phyloP scores from a whole-genome alignment of 495 filamentous ascomycete species.

The Platismatia glauca region DNA sequence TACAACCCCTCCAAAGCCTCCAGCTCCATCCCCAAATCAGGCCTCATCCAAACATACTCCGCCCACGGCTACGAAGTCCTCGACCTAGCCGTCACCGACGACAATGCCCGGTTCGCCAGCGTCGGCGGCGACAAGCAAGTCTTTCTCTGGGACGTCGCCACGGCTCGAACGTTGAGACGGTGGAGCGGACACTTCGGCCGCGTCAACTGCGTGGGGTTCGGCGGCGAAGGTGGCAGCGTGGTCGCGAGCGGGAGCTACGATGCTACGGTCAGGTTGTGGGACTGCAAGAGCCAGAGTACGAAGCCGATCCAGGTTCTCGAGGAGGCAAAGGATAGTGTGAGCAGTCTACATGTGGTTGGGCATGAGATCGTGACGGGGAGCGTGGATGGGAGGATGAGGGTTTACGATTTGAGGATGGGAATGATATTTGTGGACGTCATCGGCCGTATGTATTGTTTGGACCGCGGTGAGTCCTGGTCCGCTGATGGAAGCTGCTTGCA shows the following conservation, averaged over 20 bases:
- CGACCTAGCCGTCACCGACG: constrained; percentile 59
- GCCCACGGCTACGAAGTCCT: constrained; percentile 89
- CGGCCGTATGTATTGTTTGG: constrained; percentile 39
- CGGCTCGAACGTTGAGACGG: constrained; percentile 61
- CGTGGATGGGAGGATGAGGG: constrained; percentile 76
- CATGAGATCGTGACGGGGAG: constrained; percentile 60
- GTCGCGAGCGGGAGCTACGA: constrained; percentile 69
- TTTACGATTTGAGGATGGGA: constrained; percentile 85
- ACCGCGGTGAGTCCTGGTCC: background rate
- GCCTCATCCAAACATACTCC: constrained; percentile 74
- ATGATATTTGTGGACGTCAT: constrained; percentile 63
- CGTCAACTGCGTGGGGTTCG: constrained; percentile 71
- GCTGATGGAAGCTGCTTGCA: constrained; percentile 13
- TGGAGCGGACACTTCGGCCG: constrained; percentile 65
- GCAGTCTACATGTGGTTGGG: constrained; percentile 45
- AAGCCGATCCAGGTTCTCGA: constrained; percentile 70
- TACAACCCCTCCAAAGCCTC: constrained; percentile 41
- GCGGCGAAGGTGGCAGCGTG: constrained; percentile 58
- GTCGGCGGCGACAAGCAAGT: constrained; percentile 82
- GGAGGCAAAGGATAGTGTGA: constrained; percentile 68
- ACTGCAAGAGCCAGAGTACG: constrained; percentile 48
- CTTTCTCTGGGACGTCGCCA: constrained; percentile 88
- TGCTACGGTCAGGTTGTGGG: constrained; percentile 80
- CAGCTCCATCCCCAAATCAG: constrained; percentile 32
- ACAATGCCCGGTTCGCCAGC: constrained; percentile 74